Evolutionary conservation across 495 filamentous ascomycete genomes (phyloP).

Genomic region (Neurospora sp.): DNA sequence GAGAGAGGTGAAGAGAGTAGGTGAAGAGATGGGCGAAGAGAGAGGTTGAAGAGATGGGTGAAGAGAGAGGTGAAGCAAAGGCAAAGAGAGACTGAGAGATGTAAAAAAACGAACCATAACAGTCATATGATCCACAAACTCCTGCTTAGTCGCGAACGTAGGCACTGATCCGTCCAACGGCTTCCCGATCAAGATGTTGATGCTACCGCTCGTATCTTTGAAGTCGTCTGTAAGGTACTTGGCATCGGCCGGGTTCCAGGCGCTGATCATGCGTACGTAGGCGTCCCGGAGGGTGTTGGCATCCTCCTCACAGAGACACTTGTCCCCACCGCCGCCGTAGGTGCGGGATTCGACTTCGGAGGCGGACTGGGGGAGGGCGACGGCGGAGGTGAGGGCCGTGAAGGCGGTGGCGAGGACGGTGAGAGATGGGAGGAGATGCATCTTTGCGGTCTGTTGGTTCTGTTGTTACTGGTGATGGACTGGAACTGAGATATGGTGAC

Average conservation of each 20-base stretch:
- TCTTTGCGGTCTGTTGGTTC: not conserved
- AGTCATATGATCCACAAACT: constrained; percentile 14
- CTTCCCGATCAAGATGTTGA: constrained; percentile 19
- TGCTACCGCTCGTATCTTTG: constrained; percentile 20
- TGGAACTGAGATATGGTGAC: not conserved
- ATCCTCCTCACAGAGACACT: constrained; percentile 12
- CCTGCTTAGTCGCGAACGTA: constrained; percentile 19
- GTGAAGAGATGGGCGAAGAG: not conserved
- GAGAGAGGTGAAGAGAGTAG: not conserved
- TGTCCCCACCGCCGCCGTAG: not conserved
- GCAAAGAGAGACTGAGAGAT: not conserved
- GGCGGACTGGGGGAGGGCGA: not conserved
- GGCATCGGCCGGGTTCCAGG: constrained; percentile 17
- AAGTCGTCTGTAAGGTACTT: constrained; percentile 15
- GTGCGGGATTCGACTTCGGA: not conserved
- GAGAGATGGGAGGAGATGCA: constrained; percentile 9
- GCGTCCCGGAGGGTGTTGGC: constrained; percentile 11
- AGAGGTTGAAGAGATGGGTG: not conserved
- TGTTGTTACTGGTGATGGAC: not conserved
- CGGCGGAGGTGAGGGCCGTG: not conserved
- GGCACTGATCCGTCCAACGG: constrained; percentile 9
- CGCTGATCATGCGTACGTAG: constrained; percentile 17
- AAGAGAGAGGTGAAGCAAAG: not conserved
- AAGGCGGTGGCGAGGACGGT: not conserved
- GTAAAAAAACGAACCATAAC: not conserved